Percentiles rank a stretch among this genome's conserved stretches.
Conservation (phyloP, 768 basidiomycete genomes). For the Neoboletus brunneissimus region DNA sequence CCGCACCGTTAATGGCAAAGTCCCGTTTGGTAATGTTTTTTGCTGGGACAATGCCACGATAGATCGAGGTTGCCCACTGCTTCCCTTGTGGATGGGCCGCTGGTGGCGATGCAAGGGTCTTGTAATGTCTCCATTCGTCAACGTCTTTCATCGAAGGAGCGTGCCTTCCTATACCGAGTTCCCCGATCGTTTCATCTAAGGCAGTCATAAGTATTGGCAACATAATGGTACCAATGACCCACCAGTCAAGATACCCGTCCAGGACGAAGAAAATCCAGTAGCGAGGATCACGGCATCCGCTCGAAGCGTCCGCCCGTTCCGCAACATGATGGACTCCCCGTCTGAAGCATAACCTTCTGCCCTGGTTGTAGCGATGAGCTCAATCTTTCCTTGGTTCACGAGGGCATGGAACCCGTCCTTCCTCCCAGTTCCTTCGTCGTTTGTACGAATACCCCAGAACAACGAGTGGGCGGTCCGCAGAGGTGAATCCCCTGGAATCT, state of each 20-base stretch:
- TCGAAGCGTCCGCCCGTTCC: slow-evolving; percentile 39
- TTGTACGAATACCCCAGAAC: slow-evolving; percentile 44
- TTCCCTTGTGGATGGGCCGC: slow-evolving; percentile 27
- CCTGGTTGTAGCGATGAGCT: slow-evolving; percentile 20
- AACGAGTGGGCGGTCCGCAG: slow-evolving; percentile 40
- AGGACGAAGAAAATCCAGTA: slow-evolving; percentile 61
- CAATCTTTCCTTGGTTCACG: slow-evolving; percentile 48
- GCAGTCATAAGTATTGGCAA: neutral
- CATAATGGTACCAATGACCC: neutral
- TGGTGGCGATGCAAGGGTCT: slow-evolving; percentile 42
- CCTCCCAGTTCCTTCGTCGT: slow-evolving; percentile 54
- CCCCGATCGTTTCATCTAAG: slow-evolving; percentile 45
- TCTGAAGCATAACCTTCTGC: slow-evolving; percentile 22
- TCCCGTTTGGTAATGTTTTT: slow-evolving; percentile 54
- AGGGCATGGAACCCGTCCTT: slow-evolving; percentile 49
- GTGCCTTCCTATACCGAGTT: slow-evolving; percentile 49
- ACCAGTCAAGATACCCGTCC: slow-evolving; percentile 43
- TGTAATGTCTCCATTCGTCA: slow-evolving; percentile 35
- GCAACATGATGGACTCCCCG: slow-evolving; percentile 40
- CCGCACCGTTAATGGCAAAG: slow-evolving; percentile 63
- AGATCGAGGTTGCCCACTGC: slow-evolving; percentile 47
- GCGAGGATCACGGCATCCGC: slow-evolving; percentile 52
- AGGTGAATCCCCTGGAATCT: slow-evolving; percentile 47
- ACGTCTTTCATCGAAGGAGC: slow-evolving; percentile 16
- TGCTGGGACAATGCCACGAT: slow-evolving; percentile 61